Percentiles rank a stretch among this genome's conserved stretches.
Conservation (phyloP, 179 eudicot genomes). For the Camellia oleifera region DNA sequence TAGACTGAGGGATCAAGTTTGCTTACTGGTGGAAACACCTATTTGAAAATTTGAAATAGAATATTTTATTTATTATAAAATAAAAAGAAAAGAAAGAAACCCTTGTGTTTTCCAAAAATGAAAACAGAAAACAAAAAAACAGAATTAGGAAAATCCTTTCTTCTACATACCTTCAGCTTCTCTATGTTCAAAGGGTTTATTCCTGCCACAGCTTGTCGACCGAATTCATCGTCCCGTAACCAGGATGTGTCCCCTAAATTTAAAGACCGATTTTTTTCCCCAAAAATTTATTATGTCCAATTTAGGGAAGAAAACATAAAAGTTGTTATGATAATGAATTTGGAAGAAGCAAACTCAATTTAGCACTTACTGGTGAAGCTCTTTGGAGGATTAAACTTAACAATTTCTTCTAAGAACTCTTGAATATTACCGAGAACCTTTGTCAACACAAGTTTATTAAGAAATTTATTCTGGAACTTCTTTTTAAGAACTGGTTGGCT, state of each 20-base stretch:
- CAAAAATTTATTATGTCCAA: too few species aligned
- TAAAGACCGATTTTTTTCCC: too few species aligned
- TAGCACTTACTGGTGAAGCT: conserved; percentile 54
- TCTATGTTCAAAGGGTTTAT: not conserved
- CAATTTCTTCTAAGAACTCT: conserved; percentile 50
- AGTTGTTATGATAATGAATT: too few species aligned
- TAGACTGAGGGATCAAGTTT: not conserved
- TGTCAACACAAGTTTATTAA: conserved; percentile 52
- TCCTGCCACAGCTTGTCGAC: not conserved
- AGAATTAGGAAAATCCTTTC: not conserved
- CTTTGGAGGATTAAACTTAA: conserved; percentile 64
- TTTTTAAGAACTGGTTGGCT: conserved; percentile 58
- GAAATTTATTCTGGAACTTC: conserved; percentile 54
- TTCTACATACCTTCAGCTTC: not conserved
- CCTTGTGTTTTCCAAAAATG: too few species aligned
- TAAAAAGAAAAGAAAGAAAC: too few species aligned
- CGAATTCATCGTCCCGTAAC: not conserved
- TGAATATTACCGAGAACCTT: conserved; percentile 47
- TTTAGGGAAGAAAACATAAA: not conserved
- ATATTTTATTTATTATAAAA: too few species aligned
- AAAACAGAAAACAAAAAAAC: too few species aligned
- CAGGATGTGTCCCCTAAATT: not conserved
- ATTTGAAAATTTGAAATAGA: too few species aligned
- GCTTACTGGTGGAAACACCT: not conserved
- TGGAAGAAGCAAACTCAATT: not conserved